Percentiles rank a stretch among this genome's conserved stretches.
Conservation (phyloP, 164 flowering plant species). For the Taxillus chinensis region DNA sequence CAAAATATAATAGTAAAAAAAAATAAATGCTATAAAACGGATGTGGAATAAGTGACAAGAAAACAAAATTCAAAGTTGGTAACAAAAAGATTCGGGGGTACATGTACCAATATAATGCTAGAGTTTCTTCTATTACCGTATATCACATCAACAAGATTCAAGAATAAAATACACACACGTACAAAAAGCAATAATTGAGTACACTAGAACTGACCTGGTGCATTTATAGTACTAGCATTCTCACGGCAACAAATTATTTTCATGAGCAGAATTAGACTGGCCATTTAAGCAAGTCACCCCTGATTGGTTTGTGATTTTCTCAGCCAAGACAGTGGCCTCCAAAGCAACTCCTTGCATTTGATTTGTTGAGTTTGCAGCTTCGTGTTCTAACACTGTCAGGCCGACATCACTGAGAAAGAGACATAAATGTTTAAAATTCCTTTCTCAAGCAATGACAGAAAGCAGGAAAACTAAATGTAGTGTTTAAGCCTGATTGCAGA, state of each 20-base stretch:
- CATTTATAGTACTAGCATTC: constrained; percentile 7
- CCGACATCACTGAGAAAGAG: constrained; percentile 20
- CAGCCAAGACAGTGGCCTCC: constrained; percentile 18
- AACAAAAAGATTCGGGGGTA: too few relatives aligned
- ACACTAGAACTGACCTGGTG: constrained; percentile 18
- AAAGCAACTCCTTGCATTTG: constrained; percentile 20
- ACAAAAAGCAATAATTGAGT: neutral
- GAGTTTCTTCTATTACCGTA: too few relatives aligned
- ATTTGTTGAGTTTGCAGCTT: constrained; percentile 11
- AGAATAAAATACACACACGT: too few relatives aligned
- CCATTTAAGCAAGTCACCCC: constrained; percentile 22
- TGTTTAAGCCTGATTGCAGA: neutral
- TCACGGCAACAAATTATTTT: constrained; percentile 12
- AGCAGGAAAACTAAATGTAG: neutral
- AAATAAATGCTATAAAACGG: too few relatives aligned
- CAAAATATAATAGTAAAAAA: too few relatives aligned
- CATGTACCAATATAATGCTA: too few relatives aligned
- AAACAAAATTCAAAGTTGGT: too few relatives aligned
- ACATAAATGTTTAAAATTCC: neutral
- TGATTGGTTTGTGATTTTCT: constrained; percentile 22
- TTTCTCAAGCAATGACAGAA: neutral
- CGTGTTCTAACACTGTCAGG: constrained; percentile 14
- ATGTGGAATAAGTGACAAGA: too few relatives aligned
- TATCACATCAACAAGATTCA: too few relatives aligned
- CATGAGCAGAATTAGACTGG: constrained; percentile 10